Base-by-base conservation (phyloP, 2,329 filamentous ascomycete species). In the Chrysoporthe austroafricana region DNA sequence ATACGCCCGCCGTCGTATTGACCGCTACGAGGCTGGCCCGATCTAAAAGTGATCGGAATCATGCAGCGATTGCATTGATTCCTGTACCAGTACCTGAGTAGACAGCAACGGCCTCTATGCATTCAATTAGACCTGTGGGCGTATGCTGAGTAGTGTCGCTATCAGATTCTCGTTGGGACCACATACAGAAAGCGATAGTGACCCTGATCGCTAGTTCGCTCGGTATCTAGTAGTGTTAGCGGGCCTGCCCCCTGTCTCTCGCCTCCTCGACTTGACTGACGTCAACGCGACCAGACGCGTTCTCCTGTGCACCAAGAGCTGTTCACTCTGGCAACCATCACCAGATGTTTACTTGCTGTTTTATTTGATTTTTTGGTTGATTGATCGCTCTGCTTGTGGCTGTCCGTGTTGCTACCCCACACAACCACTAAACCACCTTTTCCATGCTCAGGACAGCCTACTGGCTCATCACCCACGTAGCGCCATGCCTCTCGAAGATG, bases 401-500 rank as follows among this genome's bases (percentile, higher is more conserved):
- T n/a, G 8, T 21, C n/a, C 57, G 9, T 39, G 26, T 46, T 36
- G 34, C 56, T 42, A 39, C 26, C 14, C 7, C 52, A 13, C 26
- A 56, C 26, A 56, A 18, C 46, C 6, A 16, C 14, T 21, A 6
- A 50, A 7, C 14, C 26, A 18, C 8, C 26, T 14, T 56, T 18
- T 11, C 21, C 36, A 14, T 58, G 18, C 16, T 58, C 34, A 36
- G 32, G 36, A 39, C 32, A 32, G 18, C 54, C 32, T 36, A 16
- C 26, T 57, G 26, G 56, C 16, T n/a, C 36, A 26, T 18, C 34
- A 43, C 60, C 26, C 3, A 60, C 58, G 52, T 48, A 60, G 44
- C 59, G 66, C 52, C 59, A 70, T 70, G 68, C 59, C 68, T 26
- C 43, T 26, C 14, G 42, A 26, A 42, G 73, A 79, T 42, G 78